Base-by-base conservation (phyloP, 306 rosid species). In the Benincasa hispida region DNA sequence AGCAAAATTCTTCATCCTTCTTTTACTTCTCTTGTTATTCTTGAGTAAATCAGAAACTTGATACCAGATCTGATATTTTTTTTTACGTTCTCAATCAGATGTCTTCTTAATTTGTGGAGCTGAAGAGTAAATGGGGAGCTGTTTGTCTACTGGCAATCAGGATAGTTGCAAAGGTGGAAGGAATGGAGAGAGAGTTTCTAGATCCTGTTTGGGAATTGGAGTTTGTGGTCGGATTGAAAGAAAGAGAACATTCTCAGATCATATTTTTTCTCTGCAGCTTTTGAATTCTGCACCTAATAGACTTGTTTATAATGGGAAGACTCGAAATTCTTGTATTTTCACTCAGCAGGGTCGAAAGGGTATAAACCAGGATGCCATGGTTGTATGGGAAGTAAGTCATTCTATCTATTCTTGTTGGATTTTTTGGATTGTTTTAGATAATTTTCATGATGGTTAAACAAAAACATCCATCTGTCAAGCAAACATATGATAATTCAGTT, bases 291-390 rank as follows among this genome's bases (percentile, higher is more conserved):
- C 90, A 34, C 92, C 96, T 2, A 91, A 84, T 83, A 74, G 98
- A 66, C 85, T 93, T 72, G 92, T 86, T 73, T 50, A 79, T 21
- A 93, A 93, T 70, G 98, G 98, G 76, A 93, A 93, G 94, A 91
- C 92, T 70, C 84, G 84, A 9, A 80, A 86, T 77, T 87, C 97
- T 22, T 93, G 98, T 84, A 72, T 92, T 78, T 94, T 89, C 72
- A 94, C 96, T 0, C 96, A 94, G 86, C 99, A 94, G 79, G 97
- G 99, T n/a, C 91, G 92, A 2, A 94, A 92, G 83, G 99, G 99
- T 70, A 80, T 92, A 79, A 92, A 94, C 81, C 99, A 94, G 86
- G 99, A 94, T 79, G 96, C 99, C 73, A 94, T 92, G 99, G 78
- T 92, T 78, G 97, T 92, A n/a, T 94, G 99, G 97, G 97, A 94